phyloP scores from a whole-genome alignment of 345 rosid genomes.

The Fremontodendron californicum region DNA sequence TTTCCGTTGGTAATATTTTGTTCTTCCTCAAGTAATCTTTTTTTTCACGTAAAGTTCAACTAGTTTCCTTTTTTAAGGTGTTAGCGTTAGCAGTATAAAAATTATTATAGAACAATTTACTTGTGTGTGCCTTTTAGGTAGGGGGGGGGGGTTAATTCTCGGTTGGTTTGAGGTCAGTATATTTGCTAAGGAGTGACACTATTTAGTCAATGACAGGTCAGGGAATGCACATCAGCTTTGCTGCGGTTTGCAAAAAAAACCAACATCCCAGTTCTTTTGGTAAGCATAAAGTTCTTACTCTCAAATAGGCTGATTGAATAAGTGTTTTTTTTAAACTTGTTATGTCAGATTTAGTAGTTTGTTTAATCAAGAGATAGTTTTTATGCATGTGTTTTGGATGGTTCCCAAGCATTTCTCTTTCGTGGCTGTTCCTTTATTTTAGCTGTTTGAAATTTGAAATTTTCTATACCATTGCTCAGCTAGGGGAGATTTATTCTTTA shows the following conservation, averaged over 20 bases:
- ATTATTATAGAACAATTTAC: neutral
- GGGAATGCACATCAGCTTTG: constrained; percentile 82
- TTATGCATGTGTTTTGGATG: neutral
- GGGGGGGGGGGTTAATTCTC: neutral
- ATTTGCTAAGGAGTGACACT: constrained; percentile 5
- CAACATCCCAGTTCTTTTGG: constrained; percentile 80
- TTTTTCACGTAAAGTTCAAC: neutral
- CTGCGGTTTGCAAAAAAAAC: constrained; percentile 87
- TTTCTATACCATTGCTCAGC: neutral
- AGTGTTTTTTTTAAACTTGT: neutral
- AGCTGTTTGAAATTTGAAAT: neutral
- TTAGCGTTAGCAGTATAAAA: neutral
- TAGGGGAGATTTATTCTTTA: neutral
- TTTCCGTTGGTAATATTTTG: neutral
- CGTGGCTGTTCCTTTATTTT: neutral
- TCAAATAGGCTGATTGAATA: neutral
- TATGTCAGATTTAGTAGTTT: neutral
- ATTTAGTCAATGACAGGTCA: constrained; percentile 52
- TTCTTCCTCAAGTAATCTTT: neutral
- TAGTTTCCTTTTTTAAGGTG: neutral
- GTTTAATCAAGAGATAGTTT: neutral
- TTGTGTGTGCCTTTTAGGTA: neutral
- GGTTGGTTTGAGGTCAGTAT: neutral
- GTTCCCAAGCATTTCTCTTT: neutral
- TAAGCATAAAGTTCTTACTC: constrained; percentile 32